Base-by-base conservation (phyloP, 768 basidiomycete species). In the Lactarius deliciosus region DNA sequence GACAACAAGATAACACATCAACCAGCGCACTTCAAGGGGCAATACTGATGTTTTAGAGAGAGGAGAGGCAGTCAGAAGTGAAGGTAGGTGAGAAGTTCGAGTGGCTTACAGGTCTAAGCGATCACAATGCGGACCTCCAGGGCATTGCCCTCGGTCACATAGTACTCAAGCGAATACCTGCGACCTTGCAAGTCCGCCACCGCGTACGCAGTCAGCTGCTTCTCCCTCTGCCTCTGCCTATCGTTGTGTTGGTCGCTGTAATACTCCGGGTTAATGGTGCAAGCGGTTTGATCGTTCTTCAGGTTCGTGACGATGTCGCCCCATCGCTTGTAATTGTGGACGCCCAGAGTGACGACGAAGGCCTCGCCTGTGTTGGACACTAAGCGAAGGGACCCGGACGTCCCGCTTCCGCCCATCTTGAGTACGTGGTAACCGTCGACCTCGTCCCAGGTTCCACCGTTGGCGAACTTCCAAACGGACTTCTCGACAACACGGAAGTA, bases 281-380 rank as follows among this genome's bases (percentile, higher is more conserved):
- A 32, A 18, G 36, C 66, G 8, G 66, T 68, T 28, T 68, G 9
- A 5, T 30, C 43, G 22, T 10, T 28, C 7, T 18, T 30, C 41
- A 80, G 73, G 59, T 76, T 72, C 4, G 78, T 73, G 61, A 79
- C 72, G 47, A 77, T 74, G 66, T 80, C 79, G 71, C 74, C 72
- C 80, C 81, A 81, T 7, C 74, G 70, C 66, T 74, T 75, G 72
- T 76, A 74, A 73, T 77, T 77, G 74, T 81, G 76, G 30, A 80
- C 73, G 1, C 81, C 80, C 28, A 81, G 45, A 16, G 73, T 73
- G 66, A 77, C 68, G 32, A 78, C 59, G 74, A 78, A 75, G 13
- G 56, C 64, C 60, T 80, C 78, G 63, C 72, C 75, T 9, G 58
- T 70, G 56, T 73, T 72, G 8, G 71, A 68, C 36, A 45, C 36